phyloP scores from a whole-genome alignment of 768 basidiomycete genomes.

The Boletellus ananas region DNA sequence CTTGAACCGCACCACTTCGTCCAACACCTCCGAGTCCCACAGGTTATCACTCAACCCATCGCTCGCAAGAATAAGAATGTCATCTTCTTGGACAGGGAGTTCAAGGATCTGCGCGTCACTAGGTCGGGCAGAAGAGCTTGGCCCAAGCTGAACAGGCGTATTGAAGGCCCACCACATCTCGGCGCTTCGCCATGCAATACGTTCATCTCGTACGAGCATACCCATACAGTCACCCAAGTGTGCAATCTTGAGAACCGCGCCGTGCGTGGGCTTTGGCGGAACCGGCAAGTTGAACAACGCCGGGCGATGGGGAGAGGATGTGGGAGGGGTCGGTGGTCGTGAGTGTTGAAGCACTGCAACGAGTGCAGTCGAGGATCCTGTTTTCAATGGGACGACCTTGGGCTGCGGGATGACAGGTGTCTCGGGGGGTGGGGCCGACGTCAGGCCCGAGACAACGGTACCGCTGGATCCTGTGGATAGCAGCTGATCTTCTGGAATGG shows the following conservation, averaged over 20 bases:
- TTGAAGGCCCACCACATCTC: constrained; percentile 93
- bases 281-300: constrained; percentile 14
- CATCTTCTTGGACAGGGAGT: constrained; percentile 64
- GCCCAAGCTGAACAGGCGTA: constrained; percentile 63
- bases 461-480: neutral
- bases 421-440: constrained; percentile 13
- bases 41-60: constrained; percentile 85
- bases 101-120: constrained; percentile 65
- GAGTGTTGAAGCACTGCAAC: constrained; percentile 57
- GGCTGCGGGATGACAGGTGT: constrained; percentile 14
- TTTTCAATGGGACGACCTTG: constrained; percentile 40
- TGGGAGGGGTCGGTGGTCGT: constrained; percentile 12
- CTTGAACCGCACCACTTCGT: constrained; percentile 68
- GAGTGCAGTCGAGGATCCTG: constrained; percentile 67
- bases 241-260: constrained; percentile 73
- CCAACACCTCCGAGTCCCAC: constrained; percentile 85
- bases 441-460: neutral
- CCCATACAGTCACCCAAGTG: constrained; percentile 88
- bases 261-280: constrained; percentile 36
- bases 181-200: constrained; percentile 79
- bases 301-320: constrained; percentile 17
- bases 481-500: constrained; percentile 22
- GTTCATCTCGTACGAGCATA: constrained; percentile 75
- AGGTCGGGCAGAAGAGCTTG: constrained; percentile 57
- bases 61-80: constrained; percentile 75